These are phyloP conservation scores for Forsythia viridissima DNA, from an alignment of 257 asterid species.

Conservation along the genomic window DNA sequence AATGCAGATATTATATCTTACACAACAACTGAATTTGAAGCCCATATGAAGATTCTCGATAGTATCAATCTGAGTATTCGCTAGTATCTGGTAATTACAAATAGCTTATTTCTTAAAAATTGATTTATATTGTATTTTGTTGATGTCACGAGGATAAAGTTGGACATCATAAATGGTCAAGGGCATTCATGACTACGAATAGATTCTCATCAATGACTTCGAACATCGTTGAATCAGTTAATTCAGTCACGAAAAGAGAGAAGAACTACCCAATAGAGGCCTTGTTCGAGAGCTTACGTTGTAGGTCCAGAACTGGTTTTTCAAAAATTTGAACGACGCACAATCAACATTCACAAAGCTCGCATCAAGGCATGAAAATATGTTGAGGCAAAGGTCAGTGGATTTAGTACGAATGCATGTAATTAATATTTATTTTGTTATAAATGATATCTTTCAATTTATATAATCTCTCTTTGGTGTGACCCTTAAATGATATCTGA, in stretches of 20 bases:
- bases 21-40: constrained; percentile 8
- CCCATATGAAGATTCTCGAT: constrained; percentile 1
- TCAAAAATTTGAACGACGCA: not conserved
- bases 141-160: not conserved
- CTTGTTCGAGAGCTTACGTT: not conserved
- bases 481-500: too few species aligned
- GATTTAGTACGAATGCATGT: too few species aligned
- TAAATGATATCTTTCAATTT: too few species aligned
- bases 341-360: not conserved
- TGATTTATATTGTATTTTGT: too few species aligned
- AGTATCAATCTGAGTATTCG: not conserved
- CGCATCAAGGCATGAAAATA: not conserved
- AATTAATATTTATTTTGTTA: too few species aligned
- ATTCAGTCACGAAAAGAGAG: not conserved
- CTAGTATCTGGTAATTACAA: not conserved
- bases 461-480: too few species aligned
- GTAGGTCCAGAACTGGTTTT: constrained; percentile 1
- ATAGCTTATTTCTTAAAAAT: too few species aligned
- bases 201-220: not conserved
- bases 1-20: not conserved
- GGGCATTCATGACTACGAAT: not conserved
- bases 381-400: not conserved
- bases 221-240: constrained; percentile 5
- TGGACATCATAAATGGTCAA: not conserved
- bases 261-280: not conserved